A percentile compares a stretch with the other conserved stretches of the same genome.
phyloP scores from a whole-genome alignment of 495 filamentous ascomycete genomes.

The Chaetomium cochliodes region DNA sequence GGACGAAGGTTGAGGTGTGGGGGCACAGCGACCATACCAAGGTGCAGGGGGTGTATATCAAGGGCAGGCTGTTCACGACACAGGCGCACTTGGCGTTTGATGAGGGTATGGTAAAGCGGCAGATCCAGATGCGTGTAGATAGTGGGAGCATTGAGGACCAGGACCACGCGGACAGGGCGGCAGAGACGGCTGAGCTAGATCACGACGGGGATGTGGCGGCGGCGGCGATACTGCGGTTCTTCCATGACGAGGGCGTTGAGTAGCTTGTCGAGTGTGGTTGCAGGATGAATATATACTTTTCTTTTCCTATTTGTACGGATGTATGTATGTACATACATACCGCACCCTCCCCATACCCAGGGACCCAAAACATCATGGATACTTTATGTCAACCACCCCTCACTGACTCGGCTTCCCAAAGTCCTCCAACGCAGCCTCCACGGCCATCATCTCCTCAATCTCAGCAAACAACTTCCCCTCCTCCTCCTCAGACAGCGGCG shows the following conservation, averaged over 20 bases:
- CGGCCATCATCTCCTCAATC: conserved; percentile 6
- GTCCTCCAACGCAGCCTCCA: background rate
- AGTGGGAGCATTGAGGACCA: conserved; percentile 63
- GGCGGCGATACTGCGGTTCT: conserved; percentile 39
- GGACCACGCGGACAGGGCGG: conserved; percentile 32
- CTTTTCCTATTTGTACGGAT: background rate
- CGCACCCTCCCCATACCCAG: too few species aligned
- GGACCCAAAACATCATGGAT: too few species aligned
- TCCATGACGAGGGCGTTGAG: conserved; percentile 34
- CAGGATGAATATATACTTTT: background rate
- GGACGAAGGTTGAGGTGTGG: conserved; percentile 34
- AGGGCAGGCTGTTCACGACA: conserved; percentile 64
- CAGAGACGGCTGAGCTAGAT: conserved; percentile 33
- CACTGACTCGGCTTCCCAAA: background rate
- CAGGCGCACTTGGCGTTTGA: conserved; percentile 88
- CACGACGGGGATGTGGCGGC: conserved; percentile 36
- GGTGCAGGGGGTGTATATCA: conserved; percentile 72
- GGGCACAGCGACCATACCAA: conserved; percentile 48
- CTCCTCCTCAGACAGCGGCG: background rate
- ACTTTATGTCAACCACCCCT: background rate
- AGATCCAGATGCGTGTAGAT: conserved; percentile 58
- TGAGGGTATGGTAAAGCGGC: conserved; percentile 63
- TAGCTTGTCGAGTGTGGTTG: background rate
- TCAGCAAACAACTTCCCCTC: conserved; percentile 1
- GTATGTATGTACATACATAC: too few species aligned